Base-by-base conservation (phyloP, 495 filamentous ascomycete species). In the Lepraria neglecta region DNA sequence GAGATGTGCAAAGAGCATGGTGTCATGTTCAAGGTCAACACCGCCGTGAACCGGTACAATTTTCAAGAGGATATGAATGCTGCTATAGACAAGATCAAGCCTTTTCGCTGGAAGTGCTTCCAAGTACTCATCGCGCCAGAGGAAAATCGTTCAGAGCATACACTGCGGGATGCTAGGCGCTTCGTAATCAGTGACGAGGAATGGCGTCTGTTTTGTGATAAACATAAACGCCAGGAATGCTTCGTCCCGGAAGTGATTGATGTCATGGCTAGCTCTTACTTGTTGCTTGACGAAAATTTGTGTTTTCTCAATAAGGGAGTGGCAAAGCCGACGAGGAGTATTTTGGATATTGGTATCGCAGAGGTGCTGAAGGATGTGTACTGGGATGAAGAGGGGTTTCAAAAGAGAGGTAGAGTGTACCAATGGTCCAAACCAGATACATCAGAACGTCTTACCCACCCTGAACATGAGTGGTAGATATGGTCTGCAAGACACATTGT, bases 1-100 rank as follows among this genome's bases (percentile, higher is more conserved):
- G 66, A 65, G 11, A 76, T 76, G 69, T 84, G 82, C 64, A 64
- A 64, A 4, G 54, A 77, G 59, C 72, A 74, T 15, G 73, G 74
- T 1, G 74, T 84, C 66, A 78, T 76, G 67, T 82, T 85, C 70
- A 84, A 85, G 72, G 64, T 85, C 59, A 84, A 84, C 66, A 84
- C 82, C 6, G 81, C 84, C 1, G 74, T 19, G 24, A 76, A 75
- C 59, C 69, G 58, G 12, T 69, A 75, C 56, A 85, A 84, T 53
- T 76, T 71, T 65, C 21, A 75, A 1, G 81, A 84, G 58, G 79
- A 84, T 56, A 85, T 85, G 81, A 77, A 73, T 17, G 67, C 61
- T n/a, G 65, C 53, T 4, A 71, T 84, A 28, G 52, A 56, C 6
- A 30, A 63, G 44, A 69, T 84, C 12, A 68, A 66, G 12, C 82